Conservation (phyloP, 345 rosid species). For the Geranium rotundifolium region DNA sequence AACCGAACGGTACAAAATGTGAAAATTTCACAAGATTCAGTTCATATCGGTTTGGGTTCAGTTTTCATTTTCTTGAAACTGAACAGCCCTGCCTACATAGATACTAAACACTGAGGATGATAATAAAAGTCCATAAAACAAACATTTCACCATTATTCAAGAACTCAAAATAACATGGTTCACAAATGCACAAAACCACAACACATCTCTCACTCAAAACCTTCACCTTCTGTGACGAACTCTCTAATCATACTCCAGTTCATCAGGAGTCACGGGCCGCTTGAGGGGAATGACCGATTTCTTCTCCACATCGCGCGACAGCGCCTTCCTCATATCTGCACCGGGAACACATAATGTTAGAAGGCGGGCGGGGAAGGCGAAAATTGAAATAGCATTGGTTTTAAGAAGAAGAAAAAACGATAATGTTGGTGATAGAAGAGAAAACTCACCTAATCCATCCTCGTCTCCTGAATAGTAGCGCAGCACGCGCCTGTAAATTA, state of each 20-base stretch:
- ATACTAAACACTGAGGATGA: too few species aligned
- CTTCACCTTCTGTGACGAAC: constrained; percentile 5
- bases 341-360: constrained; percentile 4
- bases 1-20: too few species aligned
- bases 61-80: too few species aligned
- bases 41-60: too few species aligned
- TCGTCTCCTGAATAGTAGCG: constrained; percentile 94
- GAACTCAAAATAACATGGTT: neutral
- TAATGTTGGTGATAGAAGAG: neutral
- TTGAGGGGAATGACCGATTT: constrained; percentile 81
- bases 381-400: neutral
- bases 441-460: constrained; percentile 69
- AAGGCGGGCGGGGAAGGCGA: neutral
- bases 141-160: too few species aligned
- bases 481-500: constrained; percentile 74
- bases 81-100: too few species aligned
- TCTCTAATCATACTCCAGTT: constrained; percentile 71
- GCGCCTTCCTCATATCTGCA: constrained; percentile 93
- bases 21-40: too few species aligned
- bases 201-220: neutral
- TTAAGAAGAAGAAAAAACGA: too few species aligned
- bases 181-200: neutral
- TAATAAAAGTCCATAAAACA: too few species aligned
- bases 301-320: constrained; percentile 76
- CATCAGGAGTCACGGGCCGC: constrained; percentile 78